Base-by-base conservation (phyloP, 108 stramenopile genomes). In the Cyclotella cryptica region DNA sequence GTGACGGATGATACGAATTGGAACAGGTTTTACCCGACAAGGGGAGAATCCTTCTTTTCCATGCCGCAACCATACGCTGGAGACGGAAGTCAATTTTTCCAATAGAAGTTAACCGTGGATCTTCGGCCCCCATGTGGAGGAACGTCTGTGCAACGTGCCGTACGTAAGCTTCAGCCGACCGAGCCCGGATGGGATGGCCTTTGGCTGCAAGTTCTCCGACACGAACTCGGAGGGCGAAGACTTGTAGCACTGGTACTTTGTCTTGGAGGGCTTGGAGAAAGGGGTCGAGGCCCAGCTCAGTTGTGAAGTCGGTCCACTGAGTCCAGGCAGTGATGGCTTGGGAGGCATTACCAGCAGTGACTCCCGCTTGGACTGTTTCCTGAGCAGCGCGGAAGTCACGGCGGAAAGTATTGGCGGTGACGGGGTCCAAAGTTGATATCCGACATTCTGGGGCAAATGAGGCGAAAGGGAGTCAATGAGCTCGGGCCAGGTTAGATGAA, bases 231-330 rank as follows among this genome's bases (percentile, higher is more conserved):
- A 49, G 41, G 28, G 40, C 35, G 71, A 72, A 79, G 78, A 79
- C 24, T 55, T 72, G 78, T 66, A 79, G 46, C 44, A 72, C 2
- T 10, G 61, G 71, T 28, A 72, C 47, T 66, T 66, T 52, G 46
- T 79, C 61, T 54, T 72, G 15, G 78, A 71, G 9, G 78, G 64
- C 35, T 63, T 72, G 18, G 44, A 72, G 43, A 72, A 52, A 66
- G 78, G 78, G 64, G 46, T 72, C 53, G 71, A 79, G 1, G 71
- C 46, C 71, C 51, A 79, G 44, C n/a, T 66, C 22, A 66, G 24
- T n/a, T 28, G 40, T 29, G 78, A 63, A 72, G 40, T 30, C 21
- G 58, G 45, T 9, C 43, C 21, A 46, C 9, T 44, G 44, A 46
- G 2, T 27, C 30, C 21, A 46, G n/a, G 22, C 22, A 26, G 28